Conservation (phyloP, 768 basidiomycete species). For the Boletus vinaceobasis region DNA sequence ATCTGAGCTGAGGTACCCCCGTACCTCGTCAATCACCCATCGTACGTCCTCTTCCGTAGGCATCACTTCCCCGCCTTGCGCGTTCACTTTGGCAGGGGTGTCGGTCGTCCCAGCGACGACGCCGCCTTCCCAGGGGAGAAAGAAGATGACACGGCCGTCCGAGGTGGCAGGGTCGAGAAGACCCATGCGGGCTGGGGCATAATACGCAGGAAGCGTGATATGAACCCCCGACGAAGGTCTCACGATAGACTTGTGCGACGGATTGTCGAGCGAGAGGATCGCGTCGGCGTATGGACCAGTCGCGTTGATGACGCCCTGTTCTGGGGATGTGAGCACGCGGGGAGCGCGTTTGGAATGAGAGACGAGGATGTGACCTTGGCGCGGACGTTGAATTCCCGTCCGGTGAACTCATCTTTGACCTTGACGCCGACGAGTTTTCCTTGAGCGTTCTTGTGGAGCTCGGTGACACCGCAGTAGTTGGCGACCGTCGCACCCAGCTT, state of each 20-base stretch:
- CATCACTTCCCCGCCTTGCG: conserved; percentile 56
- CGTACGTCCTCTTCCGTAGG: conserved; percentile 93
- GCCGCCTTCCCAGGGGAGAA: conserved; percentile 98
- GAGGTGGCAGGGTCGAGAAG: conserved; percentile 93
- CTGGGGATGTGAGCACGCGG: neutral
- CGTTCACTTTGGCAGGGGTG: conserved; percentile 64
- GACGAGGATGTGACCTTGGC: conserved; percentile 54
- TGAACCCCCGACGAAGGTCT: conserved; percentile 92
- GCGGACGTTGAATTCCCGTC: conserved; percentile 75
- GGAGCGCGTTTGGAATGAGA: neutral
- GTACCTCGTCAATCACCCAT: conserved; percentile 94
- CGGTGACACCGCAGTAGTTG: conserved; percentile 87
- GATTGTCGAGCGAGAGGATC: conserved; percentile 77
- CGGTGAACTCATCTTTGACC: conserved; percentile 79
- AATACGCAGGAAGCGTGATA: conserved; percentile 96
- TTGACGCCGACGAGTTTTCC: conserved; percentile 70
- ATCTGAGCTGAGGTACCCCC: conserved; percentile 84
- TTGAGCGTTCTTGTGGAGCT: conserved; percentile 62
- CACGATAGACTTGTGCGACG: conserved; percentile 78
- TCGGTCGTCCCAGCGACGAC: conserved; percentile 98
- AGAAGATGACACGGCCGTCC: conserved; percentile 97
- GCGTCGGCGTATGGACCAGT: conserved; percentile 93
- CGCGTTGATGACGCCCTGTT: conserved; percentile 88
- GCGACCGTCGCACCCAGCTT: conserved; percentile 83
- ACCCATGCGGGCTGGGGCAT: conserved; percentile 92